Evolutionary conservation across 192 early-diverging fungal genomes (phyloP), one percentile per base, ranked within the genome.

Genomic region (Backusella tuberculispora): DNA sequence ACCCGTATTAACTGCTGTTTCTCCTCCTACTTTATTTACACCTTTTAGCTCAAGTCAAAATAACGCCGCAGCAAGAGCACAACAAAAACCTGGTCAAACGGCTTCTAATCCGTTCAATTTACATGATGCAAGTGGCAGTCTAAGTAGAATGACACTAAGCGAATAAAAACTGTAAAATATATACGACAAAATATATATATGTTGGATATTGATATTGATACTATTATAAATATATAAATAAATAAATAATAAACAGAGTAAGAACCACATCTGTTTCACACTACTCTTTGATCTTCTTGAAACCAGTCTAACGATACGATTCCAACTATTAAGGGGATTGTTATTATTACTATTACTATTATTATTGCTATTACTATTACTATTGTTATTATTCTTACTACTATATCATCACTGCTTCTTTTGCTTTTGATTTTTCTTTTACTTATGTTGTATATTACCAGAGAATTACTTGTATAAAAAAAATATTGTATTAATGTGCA

Each of bases 81-180:
- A 78, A 42, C 71, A 72, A 10, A 73, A 73, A 69, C 43, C 63
- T 12, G 66, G 21, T 29, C 76, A 73, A 14, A 15, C 63, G 53
- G 8, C 65, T 34, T 65, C 65, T 14, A 38, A 43, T 63, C 14
- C 44, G 21, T 78, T 78, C 17, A 78, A 78, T 66, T 63, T 78
- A 42, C 73, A 74, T 14, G 77, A 78, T 71, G 77, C 77, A 7
- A 78, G 77, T 74, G 77, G 77, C 2, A 73, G 77, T n/a, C 37
- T 78, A 21, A 78, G 77, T 37, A 53, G 73, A 42, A 78, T 78
- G 77, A 71, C 77, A 12, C 37, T 78, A 43, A 71, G 77, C 48
- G 72, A 78, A 69, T 71, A 69, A 72, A 34, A 45, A 48, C 14
- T 42, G 9, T 53, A 47, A 26, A 44, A 50, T 41, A 9, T 53